These are phyloP conservation scores for Calonectria leucothoes DNA, from an alignment of 2,329 filamentous ascomycete genomes.

Conservation along the genomic window DNA sequence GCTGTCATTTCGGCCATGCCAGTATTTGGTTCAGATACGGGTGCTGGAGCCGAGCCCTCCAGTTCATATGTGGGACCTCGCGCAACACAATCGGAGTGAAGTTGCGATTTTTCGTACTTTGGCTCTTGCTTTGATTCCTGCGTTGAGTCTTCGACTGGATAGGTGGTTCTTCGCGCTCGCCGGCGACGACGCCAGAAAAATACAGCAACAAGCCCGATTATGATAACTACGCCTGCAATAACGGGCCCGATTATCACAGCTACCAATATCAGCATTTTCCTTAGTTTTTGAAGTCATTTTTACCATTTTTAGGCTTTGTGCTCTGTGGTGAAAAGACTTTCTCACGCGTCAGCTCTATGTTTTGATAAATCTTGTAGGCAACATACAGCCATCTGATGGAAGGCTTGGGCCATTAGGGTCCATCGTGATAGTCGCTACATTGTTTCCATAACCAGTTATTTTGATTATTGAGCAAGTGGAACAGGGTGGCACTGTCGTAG, in stretches of 20 bases:
- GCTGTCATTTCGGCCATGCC: background rate
- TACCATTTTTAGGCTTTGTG: background rate
- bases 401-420: background rate
- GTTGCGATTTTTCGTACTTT: background rate
- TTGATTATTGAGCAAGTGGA: background rate
- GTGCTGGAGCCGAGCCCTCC: background rate
- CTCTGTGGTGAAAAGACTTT: background rate
- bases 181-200: background rate
- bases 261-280: background rate
- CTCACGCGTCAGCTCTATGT: background rate
- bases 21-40: background rate
- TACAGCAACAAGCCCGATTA: background rate
- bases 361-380: background rate
- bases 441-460: background rate
- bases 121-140: background rate
- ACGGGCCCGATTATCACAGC: background rate
- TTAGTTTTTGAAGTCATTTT: background rate
- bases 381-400: background rate
- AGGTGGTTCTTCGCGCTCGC: background rate
- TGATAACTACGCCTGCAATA: background rate
- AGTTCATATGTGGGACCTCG: background rate
- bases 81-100: background rate
- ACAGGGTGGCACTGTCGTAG: background rate
- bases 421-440: background rate
- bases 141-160: background rate